A percentile compares a stretch with the other conserved stretches of the same genome.
Evolutionary conservation across 1,139 yeast species (phyloP).

Genomic region (Saccharomyces hybrid): DNA sequence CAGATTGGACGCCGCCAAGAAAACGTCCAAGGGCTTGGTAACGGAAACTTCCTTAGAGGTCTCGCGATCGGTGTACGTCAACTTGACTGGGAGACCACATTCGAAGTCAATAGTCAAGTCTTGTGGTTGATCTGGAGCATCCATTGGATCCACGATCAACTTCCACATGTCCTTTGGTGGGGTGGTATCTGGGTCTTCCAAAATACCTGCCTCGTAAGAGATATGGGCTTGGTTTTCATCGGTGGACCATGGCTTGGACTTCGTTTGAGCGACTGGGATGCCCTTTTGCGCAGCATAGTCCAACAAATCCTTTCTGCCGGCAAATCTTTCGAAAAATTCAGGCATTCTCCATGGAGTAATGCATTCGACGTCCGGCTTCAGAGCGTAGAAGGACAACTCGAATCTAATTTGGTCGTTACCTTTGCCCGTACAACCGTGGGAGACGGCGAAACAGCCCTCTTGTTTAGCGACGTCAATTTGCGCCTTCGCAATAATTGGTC

Average conservation of each 20-base stretch:
- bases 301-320: conserved; percentile 92
- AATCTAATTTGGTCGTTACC: conserved; percentile 99
- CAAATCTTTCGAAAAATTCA: conserved; percentile 86
- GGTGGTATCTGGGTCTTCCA: conserved; percentile 96
- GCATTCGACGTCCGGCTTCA: conserved; percentile 92
- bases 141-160: conserved; percentile 88
- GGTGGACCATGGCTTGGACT: conserved; percentile 99
- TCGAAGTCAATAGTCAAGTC: conserved; percentile 73
- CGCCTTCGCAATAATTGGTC: conserved; percentile 98
- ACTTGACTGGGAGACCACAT: conserved; percentile 82
- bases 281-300: conserved; percentile 88
- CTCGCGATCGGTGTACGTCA: conserved; percentile 56
- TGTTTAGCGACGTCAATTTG: conserved; percentile 95
- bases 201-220: conserved; percentile 97
- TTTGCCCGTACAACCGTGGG: conserved; percentile 99
- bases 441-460: conserved; percentile 96
- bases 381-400: conserved; percentile 92
- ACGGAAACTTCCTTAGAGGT: conserved; percentile 40
- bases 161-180: conserved; percentile 99
- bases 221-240: conserved; percentile 99
- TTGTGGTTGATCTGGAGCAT: conserved; percentile 93
- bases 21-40: conserved; percentile 78
- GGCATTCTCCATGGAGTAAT: conserved; percentile 99
- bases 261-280: conserved; percentile 93
- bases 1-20: conserved; percentile 84